A percentile compares a stretch with the other conserved stretches of the same genome.
phyloP scores from a whole-genome alignment of 306 rosid species.

The Corylus heterophylla region DNA sequence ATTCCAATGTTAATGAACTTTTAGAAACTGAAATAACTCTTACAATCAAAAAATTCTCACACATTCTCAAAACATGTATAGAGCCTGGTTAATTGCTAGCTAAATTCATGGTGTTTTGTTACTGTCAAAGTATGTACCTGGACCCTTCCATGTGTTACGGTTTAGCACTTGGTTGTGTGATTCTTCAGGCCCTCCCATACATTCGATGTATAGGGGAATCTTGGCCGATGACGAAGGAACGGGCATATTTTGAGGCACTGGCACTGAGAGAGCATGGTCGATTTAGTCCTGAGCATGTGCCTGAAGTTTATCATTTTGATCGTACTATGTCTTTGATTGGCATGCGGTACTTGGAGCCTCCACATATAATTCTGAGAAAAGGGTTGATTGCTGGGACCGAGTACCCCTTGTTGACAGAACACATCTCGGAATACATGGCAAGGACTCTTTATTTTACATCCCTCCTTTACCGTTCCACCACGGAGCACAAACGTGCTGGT shows the following conservation, averaged over 20 bases:
- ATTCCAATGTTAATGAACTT: neutral
- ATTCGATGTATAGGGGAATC: constrained; percentile 87
- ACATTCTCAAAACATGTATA: too few relatives aligned
- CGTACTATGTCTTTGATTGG: constrained; percentile 83
- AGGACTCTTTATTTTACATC: constrained; percentile 80
- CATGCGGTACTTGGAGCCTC: constrained; percentile 90
- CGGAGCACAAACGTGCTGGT: constrained; percentile 81
- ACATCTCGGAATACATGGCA: constrained; percentile 78
- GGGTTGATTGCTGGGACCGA: constrained; percentile 83
- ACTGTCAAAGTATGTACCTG: neutral
- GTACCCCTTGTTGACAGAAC: constrained; percentile 72
- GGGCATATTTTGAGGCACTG: constrained; percentile 82
- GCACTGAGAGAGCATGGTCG: constrained; percentile 47
- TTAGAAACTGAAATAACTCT: neutral
- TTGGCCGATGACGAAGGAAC: constrained; percentile 94
- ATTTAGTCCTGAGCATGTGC: constrained; percentile 65
- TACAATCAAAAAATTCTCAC: neutral
- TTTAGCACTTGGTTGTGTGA: neutral
- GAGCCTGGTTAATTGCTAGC: too few relatives aligned
- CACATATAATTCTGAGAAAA: constrained; percentile 84
- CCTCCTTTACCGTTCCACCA: constrained; percentile 63
- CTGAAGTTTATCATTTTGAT: constrained; percentile 83
- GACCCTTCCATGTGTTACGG: neutral
- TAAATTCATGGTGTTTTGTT: neutral
- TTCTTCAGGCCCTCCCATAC: constrained; percentile 75